Evolutionary conservation across 2,329 filamentous ascomycete genomes (phyloP).

Genomic region (Ophiostoma himal-ulmi): DNA sequence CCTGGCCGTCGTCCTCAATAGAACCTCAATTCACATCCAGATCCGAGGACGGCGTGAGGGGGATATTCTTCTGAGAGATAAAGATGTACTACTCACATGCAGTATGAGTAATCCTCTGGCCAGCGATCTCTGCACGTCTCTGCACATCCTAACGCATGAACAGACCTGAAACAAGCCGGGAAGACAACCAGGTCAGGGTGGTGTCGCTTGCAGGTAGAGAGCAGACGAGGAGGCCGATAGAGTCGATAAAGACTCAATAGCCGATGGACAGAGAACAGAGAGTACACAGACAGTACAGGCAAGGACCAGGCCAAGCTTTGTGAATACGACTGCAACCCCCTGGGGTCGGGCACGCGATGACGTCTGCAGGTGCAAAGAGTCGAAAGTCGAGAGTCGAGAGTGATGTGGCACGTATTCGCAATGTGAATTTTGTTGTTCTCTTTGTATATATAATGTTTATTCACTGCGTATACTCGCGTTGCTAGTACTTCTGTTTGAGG

Average conservation of each 20-base stretch:
- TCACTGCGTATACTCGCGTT: neutral
- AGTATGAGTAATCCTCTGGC: neutral
- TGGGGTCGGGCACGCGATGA: neutral
- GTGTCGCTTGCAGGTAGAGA: neutral
- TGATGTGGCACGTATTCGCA: too few relatives aligned
- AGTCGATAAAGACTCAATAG: too few relatives aligned
- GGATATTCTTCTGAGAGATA: neutral
- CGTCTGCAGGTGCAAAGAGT: neutral
- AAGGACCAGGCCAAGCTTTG: neutral
- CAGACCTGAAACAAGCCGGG: neutral
- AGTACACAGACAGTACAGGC: neutral
- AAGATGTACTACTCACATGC: neutral
- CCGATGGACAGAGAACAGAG: neutral
- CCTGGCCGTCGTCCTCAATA: neutral
- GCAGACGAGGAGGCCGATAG: neutral
- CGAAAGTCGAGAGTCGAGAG: too few relatives aligned
- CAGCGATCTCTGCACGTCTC: neutral
- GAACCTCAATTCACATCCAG: neutral
- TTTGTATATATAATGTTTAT: neutral
- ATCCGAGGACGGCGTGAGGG: neutral
- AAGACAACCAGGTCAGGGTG: neutral
- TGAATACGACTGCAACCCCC: neutral
- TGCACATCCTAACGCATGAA: slow-evolving; percentile 1
- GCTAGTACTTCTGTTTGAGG: neutral
- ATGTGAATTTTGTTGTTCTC: too few relatives aligned